Evolutionary conservation across 73 alveolate species (phyloP), one percentile per base, ranked within the genome.

Genomic region (Tetrahymena borealis): DNA sequence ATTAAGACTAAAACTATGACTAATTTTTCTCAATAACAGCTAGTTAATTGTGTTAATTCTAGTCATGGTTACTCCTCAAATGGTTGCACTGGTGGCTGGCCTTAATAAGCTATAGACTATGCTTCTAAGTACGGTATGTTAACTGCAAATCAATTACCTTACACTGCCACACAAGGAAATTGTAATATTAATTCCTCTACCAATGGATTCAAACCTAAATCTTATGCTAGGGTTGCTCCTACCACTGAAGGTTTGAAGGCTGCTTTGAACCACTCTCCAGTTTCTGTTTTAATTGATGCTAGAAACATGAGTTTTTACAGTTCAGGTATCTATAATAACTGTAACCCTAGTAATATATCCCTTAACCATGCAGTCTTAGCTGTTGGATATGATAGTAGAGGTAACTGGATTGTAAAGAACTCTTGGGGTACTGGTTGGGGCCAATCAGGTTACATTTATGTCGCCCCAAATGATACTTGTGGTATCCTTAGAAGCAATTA

Each of bases 71-170:
- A 92, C 18, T 5, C 41, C 28, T 90, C 90, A 32, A 24, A 35
- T 12, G 97, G 97, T 28, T 95, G 97, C 93, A 18, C 33, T 15
- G 97, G 97, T 13, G 97, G 97, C n/a, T n/a, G n/a, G n/a, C n/a
- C n/a, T n/a, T n/a, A n/a, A n/a, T n/a, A n/a, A n/a, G n/a, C n/a
- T n/a, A n/a, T n/a, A n/a, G n/a, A n/a, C n/a, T n/a, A n/a, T n/a
- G n/a, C n/a, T n/a, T n/a, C n/a, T n/a, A n/a, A n/a, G n/a, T n/a
- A n/a, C n/a, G n/a, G n/a, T n/a, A n/a, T n/a, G n/a, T n/a, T n/a
- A n/a, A n/a, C n/a, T n/a, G n/a, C n/a, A n/a, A n/a, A n/a, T n/a
- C n/a, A n/a, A n/a, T n/a, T n/a, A n/a, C n/a, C n/a, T n/a, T n/a
- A n/a, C n/a, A n/a, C n/a, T n/a, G n/a, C n/a, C n/a, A n/a, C n/a